Conservation (phyloP, 31 red algal species). For the Porphyra umbilicalis region DNA sequence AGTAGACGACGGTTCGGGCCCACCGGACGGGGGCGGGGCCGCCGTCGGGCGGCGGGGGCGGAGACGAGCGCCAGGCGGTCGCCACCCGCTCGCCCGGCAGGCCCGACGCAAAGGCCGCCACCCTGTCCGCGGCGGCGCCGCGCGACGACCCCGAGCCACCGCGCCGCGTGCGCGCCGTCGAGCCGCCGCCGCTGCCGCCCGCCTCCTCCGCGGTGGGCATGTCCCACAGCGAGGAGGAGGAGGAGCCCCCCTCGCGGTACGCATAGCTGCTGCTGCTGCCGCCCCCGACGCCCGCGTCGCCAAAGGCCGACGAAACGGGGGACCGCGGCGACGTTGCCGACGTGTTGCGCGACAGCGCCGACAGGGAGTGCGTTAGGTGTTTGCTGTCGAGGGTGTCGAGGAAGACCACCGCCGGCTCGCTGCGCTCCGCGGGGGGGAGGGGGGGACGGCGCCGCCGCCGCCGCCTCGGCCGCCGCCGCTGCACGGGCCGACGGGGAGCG, state of each 20-base stretch:
- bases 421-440: neutral
- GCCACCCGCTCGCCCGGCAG: neutral
- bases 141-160: neutral
- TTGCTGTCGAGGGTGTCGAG: neutral
- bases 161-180: neutral
- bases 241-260: neutral
- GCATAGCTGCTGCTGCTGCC: neutral
- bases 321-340: neutral
- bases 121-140: neutral
- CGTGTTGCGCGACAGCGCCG: neutral
- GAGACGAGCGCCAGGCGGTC: neutral
- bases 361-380: neutral
- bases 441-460: neutral
- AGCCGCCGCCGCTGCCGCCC: neutral
- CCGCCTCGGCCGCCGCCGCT: neutral
- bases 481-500: neutral
- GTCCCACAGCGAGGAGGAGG: neutral
- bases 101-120: neutral
- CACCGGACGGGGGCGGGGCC: neutral
- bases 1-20: neutral
- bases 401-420: neutral
- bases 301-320: neutral
- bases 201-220: neutral
- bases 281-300: neutral
- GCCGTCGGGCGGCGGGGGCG: neutral